Base-by-base conservation (phyloP, 176 grass and related monocot species). In the Canna indica region DNA sequence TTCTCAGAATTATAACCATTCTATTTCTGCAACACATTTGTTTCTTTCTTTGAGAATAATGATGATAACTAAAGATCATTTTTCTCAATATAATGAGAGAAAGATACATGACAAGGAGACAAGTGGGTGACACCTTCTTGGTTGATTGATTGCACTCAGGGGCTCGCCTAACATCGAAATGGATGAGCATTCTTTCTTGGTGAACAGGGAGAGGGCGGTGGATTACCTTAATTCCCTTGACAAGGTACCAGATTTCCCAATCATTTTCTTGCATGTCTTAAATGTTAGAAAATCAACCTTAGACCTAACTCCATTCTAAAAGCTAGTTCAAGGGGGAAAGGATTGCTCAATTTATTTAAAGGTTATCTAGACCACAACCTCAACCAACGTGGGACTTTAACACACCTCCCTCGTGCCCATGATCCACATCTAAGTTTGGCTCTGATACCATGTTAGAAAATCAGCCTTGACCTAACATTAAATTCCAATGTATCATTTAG, bases 111-210 rank as follows among this genome's bases (percentile, higher is more conserved):
- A n/a, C n/a, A n/a, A n/a, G n/a, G n/a, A n/a, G n/a, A n/a, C n/a
- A n/a, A n/a, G n/a, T n/a, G n/a, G n/a, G n/a, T n/a, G n/a, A n/a
- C n/a, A n/a, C n/a, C n/a, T n/a, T n/a, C n/a, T 47, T 47, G 16
- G 35, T 39, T 29, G 1, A 10, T 60, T 67, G 9, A 13, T 3
- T 71, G 32, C n/a, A 18, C 61, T 7, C 69, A 97, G 93, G 84
- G 93, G 93, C 0, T 97, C 93, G 5, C 93, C 93, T 0, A 97
- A 97, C 82, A 92, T 97, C 77, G 93, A 97, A 83, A 97, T 97
- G 93, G 93, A 97, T 48, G 93, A 92, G 78, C 93, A 97, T 62
- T 87, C 93, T 13, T 97, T 97, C 77, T 77, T 97, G 68, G 79
- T 79, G 22, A 97, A 97, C 83, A 74, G 93, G 80, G 93, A 97